These are phyloP conservation scores for Rhexocercosporidium sp. DNA, from an alignment of 2,329 filamentous ascomycete species.

Conservation along the genomic window DNA sequence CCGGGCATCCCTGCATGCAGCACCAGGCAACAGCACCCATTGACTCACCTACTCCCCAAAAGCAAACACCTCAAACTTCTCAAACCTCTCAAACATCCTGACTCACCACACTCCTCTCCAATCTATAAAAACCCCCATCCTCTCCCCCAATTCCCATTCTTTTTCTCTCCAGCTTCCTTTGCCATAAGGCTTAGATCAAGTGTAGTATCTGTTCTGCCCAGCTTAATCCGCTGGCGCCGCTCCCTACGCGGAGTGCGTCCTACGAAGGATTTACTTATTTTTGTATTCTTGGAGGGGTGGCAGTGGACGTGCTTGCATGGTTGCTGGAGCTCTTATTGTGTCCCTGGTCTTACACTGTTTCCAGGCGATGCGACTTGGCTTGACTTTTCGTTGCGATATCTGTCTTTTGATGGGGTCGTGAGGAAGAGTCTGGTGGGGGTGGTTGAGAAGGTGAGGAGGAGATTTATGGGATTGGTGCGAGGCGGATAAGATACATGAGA, in stretches of 20 bases:
- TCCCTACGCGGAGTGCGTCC: neutral
- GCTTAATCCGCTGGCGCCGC: conserved; percentile 65
- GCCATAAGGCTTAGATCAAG: conserved; percentile 60
- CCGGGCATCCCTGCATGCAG: neutral
- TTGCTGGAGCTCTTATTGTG: conserved; percentile 64
- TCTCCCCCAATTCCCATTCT: neutral
- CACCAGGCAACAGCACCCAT: conserved; percentile 10
- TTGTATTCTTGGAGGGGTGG: conserved; percentile 55
- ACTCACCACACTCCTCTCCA: neutral
- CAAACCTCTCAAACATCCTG: no score
- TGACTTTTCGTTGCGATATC: conserved; percentile 59
- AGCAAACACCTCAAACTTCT: conserved; percentile 10
- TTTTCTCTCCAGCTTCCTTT: conserved; percentile 23
- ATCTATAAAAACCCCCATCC: conserved; percentile 17
- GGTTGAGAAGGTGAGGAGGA: neutral
- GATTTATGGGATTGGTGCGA: neutral
- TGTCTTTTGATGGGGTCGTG: conserved; percentile 55
- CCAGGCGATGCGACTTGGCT: conserved; percentile 66
- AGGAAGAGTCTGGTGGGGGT: conserved; percentile 55
- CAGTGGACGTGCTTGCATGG: conserved; percentile 69
- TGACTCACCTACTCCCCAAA: conserved; percentile 15
- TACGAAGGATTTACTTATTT: conserved; percentile 51
- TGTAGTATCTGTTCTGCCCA: conserved; percentile 75
- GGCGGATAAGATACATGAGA: no score
- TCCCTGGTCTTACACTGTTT: conserved; percentile 77